These are phyloP conservation scores for Hygrophoropsis aurantiaca DNA, from an alignment of 768 basidiomycete species.

Conservation along the genomic window DNA sequence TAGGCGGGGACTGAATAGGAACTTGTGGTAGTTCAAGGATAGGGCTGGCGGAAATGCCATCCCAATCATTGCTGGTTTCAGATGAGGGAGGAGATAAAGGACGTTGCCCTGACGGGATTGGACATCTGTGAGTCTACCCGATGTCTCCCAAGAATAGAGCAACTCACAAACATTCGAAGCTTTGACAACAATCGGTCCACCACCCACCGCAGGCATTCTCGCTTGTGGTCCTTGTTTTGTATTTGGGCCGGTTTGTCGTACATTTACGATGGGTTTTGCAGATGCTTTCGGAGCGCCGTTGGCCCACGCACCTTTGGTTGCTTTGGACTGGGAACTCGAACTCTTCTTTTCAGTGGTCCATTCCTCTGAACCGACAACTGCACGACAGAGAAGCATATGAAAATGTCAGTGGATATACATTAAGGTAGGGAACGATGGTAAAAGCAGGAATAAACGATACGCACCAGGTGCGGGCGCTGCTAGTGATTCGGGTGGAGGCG, in stretches of 20 bases:
- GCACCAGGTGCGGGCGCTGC: constrained; percentile 31
- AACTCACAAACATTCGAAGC: constrained; percentile 27
- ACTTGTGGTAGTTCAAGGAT: constrained; percentile 14
- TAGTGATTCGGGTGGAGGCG: constrained; percentile 20
- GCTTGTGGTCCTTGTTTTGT: background rate
- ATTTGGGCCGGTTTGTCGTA: no score
- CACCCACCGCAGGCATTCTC: constrained; percentile 25
- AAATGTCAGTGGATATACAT: background rate
- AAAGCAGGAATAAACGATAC: constrained; percentile 2
- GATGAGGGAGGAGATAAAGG: no score
- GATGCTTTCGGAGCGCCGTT: constrained; percentile 17
- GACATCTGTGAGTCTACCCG: background rate
- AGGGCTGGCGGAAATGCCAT: constrained; percentile 14
- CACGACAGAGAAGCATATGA: background rate
- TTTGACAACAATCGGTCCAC: constrained; percentile 25
- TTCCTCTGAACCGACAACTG: constrained; percentile 28
- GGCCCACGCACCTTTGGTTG: constrained; percentile 14
- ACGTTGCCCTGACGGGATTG: constrained; percentile 15
- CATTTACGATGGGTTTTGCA: no score
- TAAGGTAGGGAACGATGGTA: constrained; percentile 7
- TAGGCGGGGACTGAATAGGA: constrained; percentile 5
- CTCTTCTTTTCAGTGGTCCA: constrained; percentile 22
- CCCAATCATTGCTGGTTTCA: constrained; percentile 17
- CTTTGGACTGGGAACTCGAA: background rate
- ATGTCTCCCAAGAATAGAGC: background rate